Conservation (phyloP, 148 eudicot species). For the Amaranthus cruentus region DNA sequence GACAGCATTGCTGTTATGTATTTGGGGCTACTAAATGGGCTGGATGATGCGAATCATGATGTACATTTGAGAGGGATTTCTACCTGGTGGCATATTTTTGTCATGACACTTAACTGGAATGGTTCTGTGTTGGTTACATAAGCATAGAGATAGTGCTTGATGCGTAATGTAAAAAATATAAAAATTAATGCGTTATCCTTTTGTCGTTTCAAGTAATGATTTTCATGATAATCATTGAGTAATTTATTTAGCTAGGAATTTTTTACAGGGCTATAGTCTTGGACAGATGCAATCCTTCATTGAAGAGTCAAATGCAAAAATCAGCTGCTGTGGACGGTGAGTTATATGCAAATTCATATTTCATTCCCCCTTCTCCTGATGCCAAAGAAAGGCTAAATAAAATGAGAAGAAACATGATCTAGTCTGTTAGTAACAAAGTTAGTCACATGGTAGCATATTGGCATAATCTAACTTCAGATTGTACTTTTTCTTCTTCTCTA, state of each 20-base stretch:
- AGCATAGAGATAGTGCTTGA: no score
- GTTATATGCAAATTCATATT: conserved; percentile 16
- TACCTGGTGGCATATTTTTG: neutral
- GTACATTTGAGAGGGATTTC: neutral
- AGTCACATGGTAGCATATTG: neutral
- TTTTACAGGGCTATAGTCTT: conserved; percentile 62
- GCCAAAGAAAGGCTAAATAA: neutral
- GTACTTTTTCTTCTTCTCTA: no score
- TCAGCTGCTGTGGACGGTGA: conserved; percentile 84
- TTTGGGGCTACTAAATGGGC: conserved; percentile 2
- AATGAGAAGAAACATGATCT: neutral
- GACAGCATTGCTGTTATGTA: neutral
- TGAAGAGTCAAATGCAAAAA: conserved; percentile 81
- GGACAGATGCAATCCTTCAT: conserved; percentile 69
- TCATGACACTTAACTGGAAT: neutral
- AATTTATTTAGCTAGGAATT: neutral
- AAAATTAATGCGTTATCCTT: neutral
- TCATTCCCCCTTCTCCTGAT: neutral
- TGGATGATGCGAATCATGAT: neutral
- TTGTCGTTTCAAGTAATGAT: neutral
- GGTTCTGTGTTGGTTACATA: neutral
- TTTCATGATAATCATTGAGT: neutral
- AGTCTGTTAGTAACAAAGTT: neutral
- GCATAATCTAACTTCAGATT: no score
- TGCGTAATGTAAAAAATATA: no score